Conservation (phyloP, 768 basidiomycete genomes). For the Panellus pusillus region DNA sequence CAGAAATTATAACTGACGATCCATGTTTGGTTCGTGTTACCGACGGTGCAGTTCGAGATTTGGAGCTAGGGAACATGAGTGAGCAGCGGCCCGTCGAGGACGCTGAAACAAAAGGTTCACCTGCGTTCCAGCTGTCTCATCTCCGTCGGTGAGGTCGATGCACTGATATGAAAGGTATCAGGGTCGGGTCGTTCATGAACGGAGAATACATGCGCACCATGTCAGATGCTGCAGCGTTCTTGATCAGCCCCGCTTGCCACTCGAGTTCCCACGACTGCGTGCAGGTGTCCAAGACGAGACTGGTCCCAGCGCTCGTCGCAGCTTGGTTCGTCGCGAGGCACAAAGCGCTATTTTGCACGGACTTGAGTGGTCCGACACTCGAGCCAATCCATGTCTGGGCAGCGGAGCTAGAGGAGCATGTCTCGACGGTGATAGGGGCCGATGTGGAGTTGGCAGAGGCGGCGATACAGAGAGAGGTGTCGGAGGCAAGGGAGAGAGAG, state of each 20-base stretch:
- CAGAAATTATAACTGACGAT: too few species aligned
- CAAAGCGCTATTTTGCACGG: neutral
- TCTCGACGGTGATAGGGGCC: neutral
- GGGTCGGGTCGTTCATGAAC: too few species aligned
- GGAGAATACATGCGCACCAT: neutral
- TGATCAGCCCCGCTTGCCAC: neutral
- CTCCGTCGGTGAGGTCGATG: too few species aligned
- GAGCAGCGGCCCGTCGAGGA: too few species aligned
- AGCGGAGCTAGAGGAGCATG: neutral
- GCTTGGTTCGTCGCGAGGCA: neutral
- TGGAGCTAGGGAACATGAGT: too few species aligned
- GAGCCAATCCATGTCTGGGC: neutral
- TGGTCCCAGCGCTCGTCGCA: neutral
- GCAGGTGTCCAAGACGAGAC: neutral
- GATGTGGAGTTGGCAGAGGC: constrained; percentile 1
- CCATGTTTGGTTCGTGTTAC: too few species aligned
- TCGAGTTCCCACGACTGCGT: neutral
- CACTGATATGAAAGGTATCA: too few species aligned
- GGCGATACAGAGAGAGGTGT: neutral
- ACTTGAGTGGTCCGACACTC: neutral
- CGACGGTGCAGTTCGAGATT: too few species aligned
- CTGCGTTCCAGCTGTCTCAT: too few species aligned
- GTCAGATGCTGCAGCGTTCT: neutral
- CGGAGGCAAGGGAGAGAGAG: neutral
- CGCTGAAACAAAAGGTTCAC: too few species aligned